phyloP scores from a whole-genome alignment of 1,284 basidiomycete species.

The Coniophora puteana region DNA sequence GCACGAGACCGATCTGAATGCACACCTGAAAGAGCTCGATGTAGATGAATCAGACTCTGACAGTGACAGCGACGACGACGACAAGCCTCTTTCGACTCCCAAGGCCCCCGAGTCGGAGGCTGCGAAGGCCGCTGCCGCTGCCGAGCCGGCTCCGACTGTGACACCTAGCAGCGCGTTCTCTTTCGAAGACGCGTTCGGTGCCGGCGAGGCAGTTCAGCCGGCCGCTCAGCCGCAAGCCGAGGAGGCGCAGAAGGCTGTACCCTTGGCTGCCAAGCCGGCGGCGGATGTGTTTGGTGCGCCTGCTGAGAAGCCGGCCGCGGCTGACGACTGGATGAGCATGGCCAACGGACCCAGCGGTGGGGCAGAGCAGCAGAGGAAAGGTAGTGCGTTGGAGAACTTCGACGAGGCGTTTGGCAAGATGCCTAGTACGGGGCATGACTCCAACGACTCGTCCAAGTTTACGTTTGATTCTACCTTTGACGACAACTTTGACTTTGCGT shows the following conservation, averaged over 20 bases:
- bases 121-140: conserved; percentile 19
- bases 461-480: conserved; percentile 78
- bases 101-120: conserved; percentile 10
- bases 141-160: conserved; percentile 17
- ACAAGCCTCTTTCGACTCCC: conserved; percentile 26
- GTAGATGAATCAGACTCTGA: conserved; percentile 57
- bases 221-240: conserved; percentile 6
- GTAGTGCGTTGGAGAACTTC: conserved; percentile 61
- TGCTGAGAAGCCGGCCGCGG: conserved; percentile 14
- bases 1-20: conserved; percentile 47
- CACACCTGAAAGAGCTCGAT: conserved; percentile 63
- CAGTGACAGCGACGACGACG: conserved; percentile 50
- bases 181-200: conserved; percentile 31
- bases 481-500: conserved; percentile 81
- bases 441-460: too few relatives aligned
- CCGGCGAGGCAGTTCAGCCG: conserved; percentile 5
- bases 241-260: conserved; percentile 19
- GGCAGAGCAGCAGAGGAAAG: too few relatives aligned
- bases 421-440: conserved; percentile 36
- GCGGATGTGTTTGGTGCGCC: conserved; percentile 29
- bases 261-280: conserved; percentile 15
- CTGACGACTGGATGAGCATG: too few relatives aligned
- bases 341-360: conserved; percentile 10
- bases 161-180: conserved; percentile 17
- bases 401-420: conserved; percentile 68